Evolutionary conservation across 352 stramenopile species (phyloP).

Genomic region (Salisapilia sapeloensis): DNA sequence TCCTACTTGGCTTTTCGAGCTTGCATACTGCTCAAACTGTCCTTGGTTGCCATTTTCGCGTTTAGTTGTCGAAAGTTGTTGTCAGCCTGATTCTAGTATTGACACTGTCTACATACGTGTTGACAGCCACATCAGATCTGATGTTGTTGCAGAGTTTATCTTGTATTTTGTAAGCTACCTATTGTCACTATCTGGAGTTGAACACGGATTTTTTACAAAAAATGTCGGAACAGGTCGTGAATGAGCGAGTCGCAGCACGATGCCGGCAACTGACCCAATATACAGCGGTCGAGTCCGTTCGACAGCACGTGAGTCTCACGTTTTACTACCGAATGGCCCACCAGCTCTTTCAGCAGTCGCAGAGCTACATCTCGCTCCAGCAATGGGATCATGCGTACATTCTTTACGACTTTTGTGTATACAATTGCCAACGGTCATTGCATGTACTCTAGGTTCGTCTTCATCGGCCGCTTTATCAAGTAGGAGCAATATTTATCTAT

Average conservation of each 20-base stretch:
- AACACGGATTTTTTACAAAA: too few species aligned
- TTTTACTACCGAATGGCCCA: conserved; percentile 58
- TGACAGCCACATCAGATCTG: too few species aligned
- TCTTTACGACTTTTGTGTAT: background rate
- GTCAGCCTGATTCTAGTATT: too few species aligned
- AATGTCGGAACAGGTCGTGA: too few species aligned
- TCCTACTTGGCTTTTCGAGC: too few species aligned
- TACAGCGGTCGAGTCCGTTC: conserved; percentile 42
- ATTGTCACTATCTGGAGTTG: too few species aligned
- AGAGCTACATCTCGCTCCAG: conserved; percentile 39
- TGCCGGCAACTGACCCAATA: conserved; percentile 36
- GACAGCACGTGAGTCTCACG: conserved; percentile 36
- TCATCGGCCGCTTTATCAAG: conserved; percentile 71
- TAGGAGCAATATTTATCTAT: conserved; percentile 9
- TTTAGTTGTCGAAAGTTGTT: too few species aligned
- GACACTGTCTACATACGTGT: too few species aligned
- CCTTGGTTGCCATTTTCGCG: conserved; percentile 9
- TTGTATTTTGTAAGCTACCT: too few species aligned
- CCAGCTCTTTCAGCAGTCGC: conserved; percentile 57
- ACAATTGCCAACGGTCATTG: too few species aligned
- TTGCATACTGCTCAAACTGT: conserved; percentile 30
- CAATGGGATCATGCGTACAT: conserved; percentile 63
- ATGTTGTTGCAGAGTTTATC: too few species aligned
- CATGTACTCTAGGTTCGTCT: conserved; percentile 40
- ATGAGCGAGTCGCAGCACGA: conserved; percentile 36